Conservation (phyloP, 345 rosid species). For the Eucalyptus regnans region DNA sequence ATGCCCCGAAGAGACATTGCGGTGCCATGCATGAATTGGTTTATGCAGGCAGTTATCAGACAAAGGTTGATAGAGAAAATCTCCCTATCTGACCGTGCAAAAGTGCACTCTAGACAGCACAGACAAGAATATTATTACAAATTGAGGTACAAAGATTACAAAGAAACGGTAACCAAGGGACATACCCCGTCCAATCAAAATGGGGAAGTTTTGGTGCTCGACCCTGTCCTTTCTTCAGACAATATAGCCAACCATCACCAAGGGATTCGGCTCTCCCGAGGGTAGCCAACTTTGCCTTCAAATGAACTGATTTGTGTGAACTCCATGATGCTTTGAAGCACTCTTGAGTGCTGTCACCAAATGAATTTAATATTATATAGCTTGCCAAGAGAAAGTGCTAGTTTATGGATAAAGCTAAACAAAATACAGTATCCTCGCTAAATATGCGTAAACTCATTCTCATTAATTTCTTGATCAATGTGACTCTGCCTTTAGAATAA, state of each 20-base stretch:
- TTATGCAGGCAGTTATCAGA: not conserved
- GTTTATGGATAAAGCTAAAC: not conserved
- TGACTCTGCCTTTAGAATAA: not conserved
- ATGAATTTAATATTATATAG: not conserved
- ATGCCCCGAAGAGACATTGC: not conserved
- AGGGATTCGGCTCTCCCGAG: constrained; percentile 18
- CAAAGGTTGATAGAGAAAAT: not conserved
- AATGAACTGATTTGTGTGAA: constrained; percentile 77
- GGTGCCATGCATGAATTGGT: not conserved
- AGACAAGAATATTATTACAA: not conserved
- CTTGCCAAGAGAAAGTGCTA: not conserved
- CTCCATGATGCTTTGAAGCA: constrained; percentile 95
- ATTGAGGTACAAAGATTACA: not conserved
- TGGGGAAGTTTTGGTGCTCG: constrained; percentile 60
- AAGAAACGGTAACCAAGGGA: not conserved
- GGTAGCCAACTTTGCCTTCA: constrained; percentile 52
- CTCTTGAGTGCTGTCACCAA: constrained; percentile 61
- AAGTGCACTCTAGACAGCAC: not conserved
- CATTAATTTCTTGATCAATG: not conserved
- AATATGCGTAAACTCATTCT: not conserved
- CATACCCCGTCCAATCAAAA: constrained; percentile 94
- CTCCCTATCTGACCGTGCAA: not conserved
- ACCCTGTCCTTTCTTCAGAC: constrained; percentile 61
- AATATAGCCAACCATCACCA: constrained; percentile 70
- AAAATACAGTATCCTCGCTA: not conserved